Evolutionary conservation across 2,329 filamentous ascomycete genomes (phyloP), one percentile per base, ranked within the genome.

Genomic region (Furcasterigmium furcatum): DNA sequence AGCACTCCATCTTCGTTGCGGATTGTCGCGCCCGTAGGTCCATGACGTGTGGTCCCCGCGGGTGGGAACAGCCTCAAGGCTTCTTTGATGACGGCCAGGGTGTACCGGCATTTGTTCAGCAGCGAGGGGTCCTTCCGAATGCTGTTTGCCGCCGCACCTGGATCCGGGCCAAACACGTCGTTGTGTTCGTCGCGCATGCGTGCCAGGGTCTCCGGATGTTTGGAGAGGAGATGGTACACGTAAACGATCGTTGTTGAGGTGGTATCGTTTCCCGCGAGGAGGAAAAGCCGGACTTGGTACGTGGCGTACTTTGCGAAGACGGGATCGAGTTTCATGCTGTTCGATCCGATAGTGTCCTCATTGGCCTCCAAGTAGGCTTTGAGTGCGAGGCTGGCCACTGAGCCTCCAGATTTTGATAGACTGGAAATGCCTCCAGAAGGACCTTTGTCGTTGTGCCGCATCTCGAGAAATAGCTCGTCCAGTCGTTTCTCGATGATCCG

Each of bases 21-120:
- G n/a, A n/a, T n/a, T n/a, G n/a, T n/a, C n/a, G n/a, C n/a, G n/a
- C n/a, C n/a, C n/a, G n/a, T n/a, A n/a, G n/a, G n/a, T n/a, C n/a
- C n/a, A n/a, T n/a, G n/a, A n/a, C n/a, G n/a, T n/a, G n/a, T n/a
- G n/a, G n/a, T n/a, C n/a, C n/a, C n/a, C n/a, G n/a, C n/a, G n/a
- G n/a, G n/a, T n/a, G 76, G 76, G 50, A 73, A 77, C 21, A 81
- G 57, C 5, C 77, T 68, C 19, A 81, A 61, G 1, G 70, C 63
- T 58, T 83, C 79, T 52, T 79, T 77, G 49, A 79, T 70, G 16
- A 79, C 69, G 32, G 76, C 77, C 9, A 62, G 64, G 3, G 76
- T 78, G 55, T 78, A 81, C 2, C 67, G 64, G 10, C 82, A 67
- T 20, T 68, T 64, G 55, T 74, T 76, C 44, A 82, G 64, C 12